Conservation (phyloP, 2,329 filamentous ascomycete genomes). For the Botrytis medusae region DNA sequence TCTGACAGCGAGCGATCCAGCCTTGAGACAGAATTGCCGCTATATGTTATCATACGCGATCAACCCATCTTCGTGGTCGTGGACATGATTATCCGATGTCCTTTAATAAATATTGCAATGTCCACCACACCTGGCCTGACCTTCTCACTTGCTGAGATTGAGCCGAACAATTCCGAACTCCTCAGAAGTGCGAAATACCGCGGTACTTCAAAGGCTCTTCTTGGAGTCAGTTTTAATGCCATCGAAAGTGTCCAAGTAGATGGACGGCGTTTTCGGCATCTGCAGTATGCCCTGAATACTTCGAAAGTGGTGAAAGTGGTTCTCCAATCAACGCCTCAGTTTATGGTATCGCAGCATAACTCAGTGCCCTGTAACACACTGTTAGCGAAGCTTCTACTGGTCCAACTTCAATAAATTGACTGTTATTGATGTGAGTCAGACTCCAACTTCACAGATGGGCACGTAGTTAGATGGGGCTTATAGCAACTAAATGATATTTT, state of each 20-base stretch:
- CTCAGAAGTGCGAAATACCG: background rate
- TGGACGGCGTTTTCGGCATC: background rate
- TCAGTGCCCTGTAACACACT: background rate
- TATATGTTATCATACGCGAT: background rate
- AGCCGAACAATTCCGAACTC: background rate
- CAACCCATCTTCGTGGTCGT: background rate
- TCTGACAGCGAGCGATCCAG: background rate
- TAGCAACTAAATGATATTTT: background rate
- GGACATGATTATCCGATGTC: background rate
- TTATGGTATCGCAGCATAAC: too few species aligned
- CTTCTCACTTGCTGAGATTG: background rate
- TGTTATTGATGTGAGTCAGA: background rate
- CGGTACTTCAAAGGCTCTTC: background rate
- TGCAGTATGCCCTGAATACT: background rate
- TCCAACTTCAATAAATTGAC: background rate
- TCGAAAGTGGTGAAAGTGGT: background rate
- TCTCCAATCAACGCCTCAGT: background rate
- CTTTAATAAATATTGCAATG: background rate
- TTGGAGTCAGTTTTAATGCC: background rate
- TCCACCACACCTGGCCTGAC: background rate
- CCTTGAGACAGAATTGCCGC: background rate
- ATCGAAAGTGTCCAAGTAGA: background rate
- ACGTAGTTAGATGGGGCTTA: background rate
- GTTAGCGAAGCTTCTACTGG: background rate
- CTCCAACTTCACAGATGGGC: background rate